A percentile compares a stretch with the other conserved stretches of the same genome.
phyloP scores from a whole-genome alignment of 371 early-diverging fungal genomes.

The Apophysomyces ossiformis region DNA sequence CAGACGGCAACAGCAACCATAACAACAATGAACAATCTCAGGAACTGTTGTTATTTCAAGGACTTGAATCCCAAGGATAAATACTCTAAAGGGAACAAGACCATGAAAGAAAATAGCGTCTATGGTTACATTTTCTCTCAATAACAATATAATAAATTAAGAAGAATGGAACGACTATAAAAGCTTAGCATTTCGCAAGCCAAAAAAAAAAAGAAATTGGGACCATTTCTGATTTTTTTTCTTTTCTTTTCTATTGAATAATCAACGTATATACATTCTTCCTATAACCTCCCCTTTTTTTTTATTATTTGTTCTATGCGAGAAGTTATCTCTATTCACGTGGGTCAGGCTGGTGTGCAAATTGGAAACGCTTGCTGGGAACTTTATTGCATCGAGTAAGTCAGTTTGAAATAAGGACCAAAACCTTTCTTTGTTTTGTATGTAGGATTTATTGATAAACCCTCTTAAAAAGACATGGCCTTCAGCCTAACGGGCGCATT shows the following conservation, averaged over 20 bases:
- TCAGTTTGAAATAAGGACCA: slow-evolving; percentile 24
- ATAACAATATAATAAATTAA: neutral
- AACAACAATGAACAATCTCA: slow-evolving; percentile 16
- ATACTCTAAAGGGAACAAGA: no score
- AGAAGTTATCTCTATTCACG: slow-evolving; percentile 98
- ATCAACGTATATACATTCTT: slow-evolving; percentile 11
- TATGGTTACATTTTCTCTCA: neutral
- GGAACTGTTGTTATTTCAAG: slow-evolving; percentile 26
- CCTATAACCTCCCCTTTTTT: slow-evolving; percentile 21
- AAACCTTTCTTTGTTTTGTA: no score
- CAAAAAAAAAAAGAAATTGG: neutral
- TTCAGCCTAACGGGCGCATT: slow-evolving; percentile 96
- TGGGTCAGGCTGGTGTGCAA: slow-evolving; percentile 98
- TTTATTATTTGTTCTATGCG: slow-evolving; percentile 70
- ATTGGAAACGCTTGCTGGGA: slow-evolving; percentile 99
- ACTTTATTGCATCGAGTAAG: slow-evolving; percentile 78
- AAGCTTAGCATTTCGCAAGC: neutral
- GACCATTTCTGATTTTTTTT: neutral
- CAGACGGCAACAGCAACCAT: slow-evolving; percentile 12
- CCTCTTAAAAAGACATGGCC: slow-evolving; percentile 85
- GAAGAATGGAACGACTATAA: slow-evolving; percentile 6
- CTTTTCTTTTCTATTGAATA: slow-evolving; percentile 29
- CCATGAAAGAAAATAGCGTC: neutral
- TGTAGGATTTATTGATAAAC: slow-evolving; percentile 8
- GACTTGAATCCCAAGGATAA: slow-evolving; percentile 18